Percentiles rank a stretch among this genome's conserved stretches.
phyloP scores from a whole-genome alignment of 495 filamentous ascomycete genomes.

The Podospora tetraspora region DNA sequence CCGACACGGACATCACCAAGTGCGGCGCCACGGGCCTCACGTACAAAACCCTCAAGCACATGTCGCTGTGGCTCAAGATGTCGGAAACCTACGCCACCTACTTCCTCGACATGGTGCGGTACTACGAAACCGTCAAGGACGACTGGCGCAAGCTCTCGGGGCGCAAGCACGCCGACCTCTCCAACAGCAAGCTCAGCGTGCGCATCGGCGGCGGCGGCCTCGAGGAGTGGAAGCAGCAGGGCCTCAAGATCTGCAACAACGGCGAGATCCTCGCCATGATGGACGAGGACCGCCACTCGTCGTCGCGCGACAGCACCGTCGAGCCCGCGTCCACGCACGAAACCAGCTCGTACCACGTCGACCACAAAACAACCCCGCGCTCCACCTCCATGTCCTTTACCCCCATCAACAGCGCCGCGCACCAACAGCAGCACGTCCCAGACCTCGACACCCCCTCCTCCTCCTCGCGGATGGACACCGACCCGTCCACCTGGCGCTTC shows the following conservation, averaged over 20 bases:
- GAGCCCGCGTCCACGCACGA: slow-evolving; percentile 27
- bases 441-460: background rate
- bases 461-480: background rate
- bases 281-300: slow-evolving; percentile 29
- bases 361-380: slow-evolving; percentile 27
- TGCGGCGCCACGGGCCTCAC: slow-evolving; percentile 37
- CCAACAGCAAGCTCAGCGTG: slow-evolving; percentile 36
- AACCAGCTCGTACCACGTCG: slow-evolving; percentile 11
- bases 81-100: slow-evolving; percentile 64
- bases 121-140: slow-evolving; percentile 58
- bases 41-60: slow-evolving; percentile 45
- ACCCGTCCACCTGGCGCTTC: background rate
- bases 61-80: slow-evolving; percentile 64
- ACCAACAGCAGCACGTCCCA: slow-evolving; percentile 7
- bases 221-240: slow-evolving; percentile 60
- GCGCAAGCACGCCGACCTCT: slow-evolving; percentile 16
- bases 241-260: slow-evolving; percentile 36
- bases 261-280: slow-evolving; percentile 31
- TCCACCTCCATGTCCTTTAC: slow-evolving; percentile 42
- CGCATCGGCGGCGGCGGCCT: slow-evolving; percentile 56
- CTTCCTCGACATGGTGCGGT: slow-evolving; percentile 61
- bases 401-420: slow-evolving; percentile 42
- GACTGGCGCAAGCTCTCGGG: slow-evolving; percentile 44
- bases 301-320: slow-evolving; percentile 29
- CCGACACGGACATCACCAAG: slow-evolving; percentile 24